Base-by-base conservation (phyloP, 441 rosid genomes). In the Eutrema salsugineum region DNA sequence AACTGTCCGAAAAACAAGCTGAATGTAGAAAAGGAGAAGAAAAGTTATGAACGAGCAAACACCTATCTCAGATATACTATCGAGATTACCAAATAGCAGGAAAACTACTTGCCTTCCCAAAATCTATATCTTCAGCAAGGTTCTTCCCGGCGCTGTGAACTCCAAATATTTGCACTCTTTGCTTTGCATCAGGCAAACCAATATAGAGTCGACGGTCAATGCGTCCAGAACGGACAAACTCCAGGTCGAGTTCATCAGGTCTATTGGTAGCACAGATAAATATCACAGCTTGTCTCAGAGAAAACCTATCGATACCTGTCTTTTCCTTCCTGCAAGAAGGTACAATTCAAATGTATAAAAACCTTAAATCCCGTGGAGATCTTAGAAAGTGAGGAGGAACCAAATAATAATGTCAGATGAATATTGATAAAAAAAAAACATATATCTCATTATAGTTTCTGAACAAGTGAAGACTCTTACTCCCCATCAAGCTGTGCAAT, bases 251-350 rank as follows among this genome's bases (percentile, higher is more conserved):
- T 77, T 92, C 99, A 81, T 94, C 96, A 64, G 98, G 98, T 73
- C 97, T 89, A 83, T 92, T 94, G 75, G 99, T 94, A 33, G 99
- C 99, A 79, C 99, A 94, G 54, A 94, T 88, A 87, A 94, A 94
- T 84, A 94, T 94, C 79, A 94, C 98, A 80, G 99, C 96, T 85
- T 94, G 99, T 74, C 89, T 83, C 61, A 89, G 86, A 15, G 99
- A 91, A 87, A 89, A 94, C 51, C 96, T 91, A 80, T 94, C 97
- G 5, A 88, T 78, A 6, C 99, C 99, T n/a, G 88, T 89, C 83
- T 83, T 92, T 51, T 89, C 97, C 89, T 92, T 91, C 83, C 99
- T 94, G 72, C 48, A 75, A n/a, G 58, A 28, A 43, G 58, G 66
- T 66, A 77, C 69, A 77, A 36, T 16, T 40, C 22, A 22, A 32